phyloP scores from a whole-genome alignment of 345 rosid species.

The Populus nigra region DNA sequence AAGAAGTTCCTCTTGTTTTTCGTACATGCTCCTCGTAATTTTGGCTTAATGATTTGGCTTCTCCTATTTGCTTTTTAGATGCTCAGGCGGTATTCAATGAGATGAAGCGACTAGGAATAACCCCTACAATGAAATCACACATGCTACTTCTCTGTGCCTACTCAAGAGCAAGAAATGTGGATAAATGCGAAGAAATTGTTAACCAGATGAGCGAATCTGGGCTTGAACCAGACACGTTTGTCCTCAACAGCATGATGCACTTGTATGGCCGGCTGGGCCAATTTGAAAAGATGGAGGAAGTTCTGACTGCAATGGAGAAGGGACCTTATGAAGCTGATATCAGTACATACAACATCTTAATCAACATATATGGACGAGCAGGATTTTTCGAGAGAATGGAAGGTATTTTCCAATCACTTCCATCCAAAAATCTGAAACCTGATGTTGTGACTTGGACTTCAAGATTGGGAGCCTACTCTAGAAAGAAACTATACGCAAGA shows the following conservation, averaged over 20 bases:
- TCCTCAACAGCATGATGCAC: conserved; percentile 79
- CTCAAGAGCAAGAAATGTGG: conserved; percentile 59
- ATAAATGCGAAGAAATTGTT: conserved; percentile 70
- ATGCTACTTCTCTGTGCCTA: conserved; percentile 86
- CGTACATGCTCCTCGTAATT: not conserved
- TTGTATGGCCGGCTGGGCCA: conserved; percentile 77
- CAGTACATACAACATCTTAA: conserved; percentile 83
- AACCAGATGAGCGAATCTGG: conserved; percentile 70
- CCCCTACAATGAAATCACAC: conserved; percentile 91
- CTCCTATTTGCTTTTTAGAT: conserved; percentile 34
- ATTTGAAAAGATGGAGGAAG: conserved; percentile 72
- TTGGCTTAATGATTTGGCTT: not conserved
- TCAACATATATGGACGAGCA: conserved; percentile 71
- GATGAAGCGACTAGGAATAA: conserved; percentile 74
- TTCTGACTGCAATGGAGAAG: conserved; percentile 52
- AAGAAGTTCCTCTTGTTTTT: too few relatives aligned
- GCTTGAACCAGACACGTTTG: conserved; percentile 73
- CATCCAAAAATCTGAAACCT: conserved; percentile 40
- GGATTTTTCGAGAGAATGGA: conserved; percentile 74
- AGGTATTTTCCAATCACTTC: conserved; percentile 46
- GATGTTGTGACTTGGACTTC: conserved; percentile 98
- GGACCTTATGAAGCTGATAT: conserved; percentile 59
- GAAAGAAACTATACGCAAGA: conserved; percentile 65
- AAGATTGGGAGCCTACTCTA: conserved; percentile 69
- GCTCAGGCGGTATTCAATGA: conserved; percentile 77